A percentile compares a stretch with the other conserved stretches of the same genome.
phyloP scores from a whole-genome alignment of 768 basidiomycete genomes.

The Boletus rubescentipes region DNA sequence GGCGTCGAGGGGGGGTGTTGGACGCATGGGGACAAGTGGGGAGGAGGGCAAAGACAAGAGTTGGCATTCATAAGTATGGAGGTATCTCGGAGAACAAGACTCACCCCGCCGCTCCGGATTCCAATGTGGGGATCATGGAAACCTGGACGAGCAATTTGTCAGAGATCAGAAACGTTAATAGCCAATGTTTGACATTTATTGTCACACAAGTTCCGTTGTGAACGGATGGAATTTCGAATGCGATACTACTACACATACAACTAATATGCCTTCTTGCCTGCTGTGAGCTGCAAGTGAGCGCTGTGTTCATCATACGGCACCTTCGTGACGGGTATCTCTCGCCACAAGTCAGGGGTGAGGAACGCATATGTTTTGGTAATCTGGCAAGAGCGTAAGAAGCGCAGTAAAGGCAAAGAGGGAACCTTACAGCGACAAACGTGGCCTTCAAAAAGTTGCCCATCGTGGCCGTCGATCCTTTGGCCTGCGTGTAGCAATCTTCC shows the following conservation, averaged over 20 bases:
- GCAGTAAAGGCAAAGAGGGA: background rate
- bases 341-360: slow-evolving; percentile 98
- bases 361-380: slow-evolving; percentile 98
- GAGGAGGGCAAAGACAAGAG: background rate
- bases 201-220: background rate
- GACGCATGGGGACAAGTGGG: slow-evolving; percentile 1
- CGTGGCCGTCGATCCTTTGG: slow-evolving; percentile 97
- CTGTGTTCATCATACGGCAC: slow-evolving; percentile 95
- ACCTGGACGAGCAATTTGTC: slow-evolving; percentile 2
- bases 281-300: slow-evolving; percentile 82
- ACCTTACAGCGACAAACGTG: slow-evolving; percentile 84
- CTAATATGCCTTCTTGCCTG: slow-evolving; percentile 74
- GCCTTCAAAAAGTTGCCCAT: slow-evolving; percentile 99
- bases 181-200: too few relatives aligned
- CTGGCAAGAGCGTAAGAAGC: slow-evolving; percentile 36
- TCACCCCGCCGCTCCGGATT: slow-evolving; percentile 9
- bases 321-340: slow-evolving; percentile 86
- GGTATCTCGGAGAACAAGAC: slow-evolving; percentile 8
- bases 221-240: slow-evolving; percentile 1
- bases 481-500: slow-evolving; percentile 96
- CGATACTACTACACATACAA: background rate
- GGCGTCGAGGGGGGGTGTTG: background rate
- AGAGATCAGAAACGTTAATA: too few relatives aligned
- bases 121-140: background rate
- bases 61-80: slow-evolving; percentile 3